These are phyloP conservation scores for Claviceps africana DNA, from an alignment of 2,329 filamentous ascomycete species.

Conservation along the genomic window DNA sequence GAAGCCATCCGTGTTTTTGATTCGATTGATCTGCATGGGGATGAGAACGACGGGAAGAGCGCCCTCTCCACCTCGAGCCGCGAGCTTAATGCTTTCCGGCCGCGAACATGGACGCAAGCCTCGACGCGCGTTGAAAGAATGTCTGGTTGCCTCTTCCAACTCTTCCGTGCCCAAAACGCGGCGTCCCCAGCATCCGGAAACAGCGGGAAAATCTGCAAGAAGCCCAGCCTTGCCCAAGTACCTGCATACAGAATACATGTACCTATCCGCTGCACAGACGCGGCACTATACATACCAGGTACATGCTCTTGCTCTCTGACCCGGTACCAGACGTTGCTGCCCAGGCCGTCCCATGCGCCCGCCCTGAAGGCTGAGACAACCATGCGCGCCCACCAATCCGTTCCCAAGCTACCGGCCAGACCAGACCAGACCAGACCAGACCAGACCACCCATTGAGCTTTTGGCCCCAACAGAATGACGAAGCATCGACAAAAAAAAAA, in stretches of 20 bases:
- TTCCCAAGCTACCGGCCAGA: not conserved
- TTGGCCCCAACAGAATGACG: slow-evolving; percentile 8
- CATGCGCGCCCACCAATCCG: slow-evolving; percentile 1
- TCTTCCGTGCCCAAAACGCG: not conserved
- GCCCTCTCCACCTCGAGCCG: not conserved
- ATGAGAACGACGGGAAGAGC: not conserved
- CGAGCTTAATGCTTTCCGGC: too few species aligned
- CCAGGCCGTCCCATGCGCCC: too few species aligned
- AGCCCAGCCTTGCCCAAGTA: too few species aligned
- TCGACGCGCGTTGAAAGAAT: too few species aligned
- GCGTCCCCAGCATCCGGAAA: slow-evolving; percentile 2
- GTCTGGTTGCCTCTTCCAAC: too few species aligned
- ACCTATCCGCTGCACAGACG: too few species aligned
- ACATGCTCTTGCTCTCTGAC: too few species aligned
- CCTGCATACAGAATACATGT: too few species aligned
- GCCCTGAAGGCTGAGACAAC: not conserved
- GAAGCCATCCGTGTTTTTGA: not conserved
- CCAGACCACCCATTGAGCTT: slow-evolving; percentile 1
- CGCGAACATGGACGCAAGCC: too few species aligned
- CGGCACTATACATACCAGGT: too few species aligned
- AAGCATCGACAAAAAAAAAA: slow-evolving; percentile 5
- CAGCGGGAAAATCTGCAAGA: not conserved
- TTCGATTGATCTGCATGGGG: not conserved
- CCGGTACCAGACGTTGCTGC: too few species aligned
- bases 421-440: not conserved